These are phyloP conservation scores for Candida glucosophila DNA, from an alignment of 1,139 yeast genomes.

Conservation along the genomic window DNA sequence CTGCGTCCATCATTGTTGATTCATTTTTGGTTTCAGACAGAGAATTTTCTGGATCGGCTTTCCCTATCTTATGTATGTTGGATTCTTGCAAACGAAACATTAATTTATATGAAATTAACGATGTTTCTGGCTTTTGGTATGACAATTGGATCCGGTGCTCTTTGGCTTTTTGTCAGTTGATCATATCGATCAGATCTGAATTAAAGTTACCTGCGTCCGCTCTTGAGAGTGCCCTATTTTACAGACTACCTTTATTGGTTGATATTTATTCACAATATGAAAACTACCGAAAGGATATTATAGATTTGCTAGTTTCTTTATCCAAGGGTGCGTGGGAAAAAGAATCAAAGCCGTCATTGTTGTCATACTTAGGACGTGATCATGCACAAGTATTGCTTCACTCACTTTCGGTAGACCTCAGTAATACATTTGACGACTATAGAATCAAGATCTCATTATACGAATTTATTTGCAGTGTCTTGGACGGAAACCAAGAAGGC, in stretches of 20 bases:
- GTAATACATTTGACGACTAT: conserved; percentile 50
- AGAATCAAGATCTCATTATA: conserved; percentile 51
- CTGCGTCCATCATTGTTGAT: conserved; percentile 43
- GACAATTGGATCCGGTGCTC: conserved; percentile 35
- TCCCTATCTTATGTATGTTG: conserved; percentile 46
- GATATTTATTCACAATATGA: conserved; percentile 47
- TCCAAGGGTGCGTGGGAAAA: conserved; percentile 55
- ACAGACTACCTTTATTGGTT: conserved; percentile 48
- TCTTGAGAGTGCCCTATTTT: conserved; percentile 55
- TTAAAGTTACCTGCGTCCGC: conserved; percentile 46
- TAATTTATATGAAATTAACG: conserved; percentile 33
- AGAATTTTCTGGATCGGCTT: conserved; percentile 44
- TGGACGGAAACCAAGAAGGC: conserved; percentile 81
- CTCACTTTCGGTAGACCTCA: conserved; percentile 52
- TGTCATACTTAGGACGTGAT: conserved; percentile 68
- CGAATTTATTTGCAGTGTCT: conserved; percentile 66
- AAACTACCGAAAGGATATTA: conserved; percentile 40
- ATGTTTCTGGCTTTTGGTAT: conserved; percentile 32
- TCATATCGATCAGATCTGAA: conserved; percentile 48
- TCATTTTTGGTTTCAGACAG: conserved; percentile 51
- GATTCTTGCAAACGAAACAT: conserved; percentile 35
- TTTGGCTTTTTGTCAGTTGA: conserved; percentile 31
- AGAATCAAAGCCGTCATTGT: conserved; percentile 58
- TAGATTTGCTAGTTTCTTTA: conserved; percentile 53
- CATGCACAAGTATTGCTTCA: conserved; percentile 53